These are phyloP conservation scores for Arthrobotrys musiformis DNA, from an alignment of 2,329 filamentous ascomycete species.

Conservation along the genomic window DNA sequence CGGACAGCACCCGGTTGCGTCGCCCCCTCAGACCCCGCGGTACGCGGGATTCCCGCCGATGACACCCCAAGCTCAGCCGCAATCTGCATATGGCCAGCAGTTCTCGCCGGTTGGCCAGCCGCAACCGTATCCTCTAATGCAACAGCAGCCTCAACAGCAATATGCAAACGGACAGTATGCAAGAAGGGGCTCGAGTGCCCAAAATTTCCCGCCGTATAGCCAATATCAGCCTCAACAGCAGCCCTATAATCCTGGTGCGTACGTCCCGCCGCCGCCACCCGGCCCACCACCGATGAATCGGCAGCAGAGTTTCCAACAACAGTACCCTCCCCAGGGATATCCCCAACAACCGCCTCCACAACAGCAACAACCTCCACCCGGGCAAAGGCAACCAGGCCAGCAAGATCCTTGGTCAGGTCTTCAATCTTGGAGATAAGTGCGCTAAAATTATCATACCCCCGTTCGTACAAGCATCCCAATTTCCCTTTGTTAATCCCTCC, in stretches of 20 bases:
- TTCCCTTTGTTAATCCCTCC: not conserved
- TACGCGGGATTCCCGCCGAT: constrained; percentile 58
- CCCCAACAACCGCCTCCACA: constrained; percentile 57
- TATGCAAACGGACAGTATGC: constrained; percentile 59
- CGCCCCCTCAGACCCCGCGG: constrained; percentile 67
- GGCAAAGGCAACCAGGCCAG: constrained; percentile 60
- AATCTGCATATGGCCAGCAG: constrained; percentile 50
- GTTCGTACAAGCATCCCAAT: not conserved
- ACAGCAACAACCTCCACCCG: constrained; percentile 9
- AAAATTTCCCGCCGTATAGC: constrained; percentile 45
- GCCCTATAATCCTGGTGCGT: constrained; percentile 69
- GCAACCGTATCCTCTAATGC: constrained; percentile 56
- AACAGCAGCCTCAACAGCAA: constrained; percentile 63
- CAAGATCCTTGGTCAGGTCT: constrained; percentile 61
- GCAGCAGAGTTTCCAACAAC: constrained; percentile 71
- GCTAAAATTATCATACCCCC: not conserved
- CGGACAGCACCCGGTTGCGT: constrained; percentile 63
- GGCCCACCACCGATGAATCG: constrained; percentile 72
- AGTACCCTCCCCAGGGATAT: constrained; percentile 60
- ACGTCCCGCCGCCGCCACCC: constrained; percentile 73
- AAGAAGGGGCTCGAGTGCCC: constrained; percentile 57
- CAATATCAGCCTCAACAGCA: constrained; percentile 62
- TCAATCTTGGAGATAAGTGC: constrained; percentile 59
- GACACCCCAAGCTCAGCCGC: constrained; percentile 50
- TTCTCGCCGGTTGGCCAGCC: constrained; percentile 56